A percentile compares a stretch with the other conserved stretches of the same genome.
Conservation (phyloP, 768 basidiomycete species). For the Mycena floridula region DNA sequence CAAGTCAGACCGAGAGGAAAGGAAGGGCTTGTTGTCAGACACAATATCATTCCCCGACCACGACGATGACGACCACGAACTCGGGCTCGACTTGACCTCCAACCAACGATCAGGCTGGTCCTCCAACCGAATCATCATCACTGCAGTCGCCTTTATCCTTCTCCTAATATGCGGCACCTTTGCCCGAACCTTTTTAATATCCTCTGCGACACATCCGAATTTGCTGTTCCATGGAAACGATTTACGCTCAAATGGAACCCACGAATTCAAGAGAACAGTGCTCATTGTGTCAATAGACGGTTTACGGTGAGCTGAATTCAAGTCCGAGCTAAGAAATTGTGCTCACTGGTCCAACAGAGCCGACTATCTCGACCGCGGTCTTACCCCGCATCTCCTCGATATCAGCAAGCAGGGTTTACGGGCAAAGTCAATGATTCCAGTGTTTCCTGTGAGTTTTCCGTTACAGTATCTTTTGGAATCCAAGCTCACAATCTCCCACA, state of each 20-base stretch:
- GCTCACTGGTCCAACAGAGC: conserved; percentile 41
- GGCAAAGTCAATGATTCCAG: conserved; percentile 81
- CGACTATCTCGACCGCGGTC: conserved; percentile 79
- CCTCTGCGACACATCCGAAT: conserved; percentile 19
- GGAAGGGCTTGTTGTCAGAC: neutral
- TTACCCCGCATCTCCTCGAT: conserved; percentile 78
- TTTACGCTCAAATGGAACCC: conserved; percentile 73
- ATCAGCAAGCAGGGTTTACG: conserved; percentile 80
- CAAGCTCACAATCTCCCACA: neutral
- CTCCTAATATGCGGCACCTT: conserved; percentile 38
- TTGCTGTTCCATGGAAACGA: conserved; percentile 31
- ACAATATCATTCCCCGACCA: too few species aligned
- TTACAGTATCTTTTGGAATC: neutral
- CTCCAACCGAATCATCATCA: conserved; percentile 28
- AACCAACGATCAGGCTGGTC: too few species aligned
- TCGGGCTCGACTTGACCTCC: too few species aligned
- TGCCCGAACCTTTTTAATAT: conserved; percentile 28
- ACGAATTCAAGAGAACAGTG: conserved; percentile 75
- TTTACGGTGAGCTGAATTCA: conserved; percentile 43
- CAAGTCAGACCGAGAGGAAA: neutral
- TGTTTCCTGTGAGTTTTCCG: conserved; percentile 68
- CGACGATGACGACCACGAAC: too few species aligned
- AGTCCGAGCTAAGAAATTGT: conserved; percentile 7
- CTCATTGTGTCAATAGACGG: conserved; percentile 87
- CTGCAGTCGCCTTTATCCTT: conserved; percentile 31